Evolutionary conservation across 306 rosid genomes (phyloP).

Genomic region (Clitoria ternatea): DNA sequence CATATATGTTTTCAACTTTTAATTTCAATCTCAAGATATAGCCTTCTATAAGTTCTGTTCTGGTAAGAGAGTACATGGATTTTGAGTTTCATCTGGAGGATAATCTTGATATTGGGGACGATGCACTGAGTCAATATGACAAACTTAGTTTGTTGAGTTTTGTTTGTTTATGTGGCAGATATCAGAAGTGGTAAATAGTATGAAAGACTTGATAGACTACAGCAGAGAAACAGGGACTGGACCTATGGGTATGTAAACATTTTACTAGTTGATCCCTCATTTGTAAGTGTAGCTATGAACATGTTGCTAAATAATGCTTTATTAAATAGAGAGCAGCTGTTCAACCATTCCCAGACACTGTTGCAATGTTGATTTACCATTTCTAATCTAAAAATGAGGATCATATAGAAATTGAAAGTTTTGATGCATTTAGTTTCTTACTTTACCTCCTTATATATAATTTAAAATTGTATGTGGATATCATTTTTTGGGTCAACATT

Average conservation of each 20-base stretch:
- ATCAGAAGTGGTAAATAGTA: constrained; percentile 97
- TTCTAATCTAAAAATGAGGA: neutral
- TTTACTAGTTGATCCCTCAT: constrained; percentile 7
- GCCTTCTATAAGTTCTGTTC: neutral
- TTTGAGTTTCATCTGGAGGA: neutral
- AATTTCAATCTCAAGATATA: neutral
- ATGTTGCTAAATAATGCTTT: neutral
- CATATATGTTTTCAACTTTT: neutral
- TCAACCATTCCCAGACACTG: neutral
- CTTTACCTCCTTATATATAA: neutral
- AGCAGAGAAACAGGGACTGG: constrained; percentile 86
- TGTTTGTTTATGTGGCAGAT: constrained; percentile 51
- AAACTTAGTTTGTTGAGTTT: constrained; percentile 11
- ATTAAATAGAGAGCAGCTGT: neutral
- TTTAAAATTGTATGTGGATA: neutral
- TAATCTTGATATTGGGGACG: neutral
- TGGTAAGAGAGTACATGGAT: neutral
- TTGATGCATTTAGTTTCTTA: neutral
- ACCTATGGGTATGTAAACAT: constrained; percentile 78
- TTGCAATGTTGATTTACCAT: neutral
- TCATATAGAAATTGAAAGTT: neutral
- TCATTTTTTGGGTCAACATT: neutral
- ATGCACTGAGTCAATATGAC: neutral
- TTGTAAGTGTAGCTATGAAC: neutral
- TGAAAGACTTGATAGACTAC: constrained; percentile 98